Conservation (phyloP, 768 basidiomycete genomes). For the Calocera viscosa region DNA sequence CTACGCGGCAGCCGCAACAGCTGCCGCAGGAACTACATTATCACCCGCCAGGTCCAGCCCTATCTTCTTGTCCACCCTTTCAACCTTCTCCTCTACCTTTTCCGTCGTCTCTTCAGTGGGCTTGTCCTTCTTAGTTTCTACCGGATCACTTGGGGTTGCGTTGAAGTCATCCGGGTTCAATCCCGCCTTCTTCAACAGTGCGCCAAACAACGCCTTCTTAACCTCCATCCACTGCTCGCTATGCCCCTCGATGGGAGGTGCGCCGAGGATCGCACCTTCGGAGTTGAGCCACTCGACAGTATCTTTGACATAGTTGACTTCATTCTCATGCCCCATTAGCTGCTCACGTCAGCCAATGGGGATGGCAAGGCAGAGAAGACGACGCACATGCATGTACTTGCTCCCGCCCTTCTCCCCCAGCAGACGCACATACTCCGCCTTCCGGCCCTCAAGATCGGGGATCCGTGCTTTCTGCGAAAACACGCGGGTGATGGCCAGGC, state of each 20-base stretch:
- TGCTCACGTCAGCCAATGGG: neutral
- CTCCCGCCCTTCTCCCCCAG: slow-evolving; percentile 14
- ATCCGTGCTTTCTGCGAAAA: slow-evolving; percentile 16
- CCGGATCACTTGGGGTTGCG: neutral
- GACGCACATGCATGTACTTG: slow-evolving; percentile 15
- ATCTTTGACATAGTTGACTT: slow-evolving; percentile 16
- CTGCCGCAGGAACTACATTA: neutral
- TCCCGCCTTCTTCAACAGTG: neutral
- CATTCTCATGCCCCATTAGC: slow-evolving; percentile 18
- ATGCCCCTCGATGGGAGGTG: neutral
- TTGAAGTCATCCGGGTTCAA: neutral
- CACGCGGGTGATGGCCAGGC: slow-evolving; percentile 19
- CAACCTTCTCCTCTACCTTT: neutral
- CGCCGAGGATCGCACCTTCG: neutral
- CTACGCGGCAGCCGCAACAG: neutral
- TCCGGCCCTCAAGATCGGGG: slow-evolving; percentile 8
- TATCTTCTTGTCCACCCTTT: neutral
- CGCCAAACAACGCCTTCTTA: neutral
- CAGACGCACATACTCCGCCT: slow-evolving; percentile 8
- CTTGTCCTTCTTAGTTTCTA: neutral
- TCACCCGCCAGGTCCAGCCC: neutral
- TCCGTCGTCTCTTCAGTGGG: neutral
- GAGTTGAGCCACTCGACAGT: slow-evolving; percentile 12
- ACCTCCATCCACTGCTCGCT: slow-evolving; percentile 3
- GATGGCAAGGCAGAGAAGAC: neutral